Conservation (phyloP, 352 stramenopile genomes). For the Globisporangium sylvaticum region DNA sequence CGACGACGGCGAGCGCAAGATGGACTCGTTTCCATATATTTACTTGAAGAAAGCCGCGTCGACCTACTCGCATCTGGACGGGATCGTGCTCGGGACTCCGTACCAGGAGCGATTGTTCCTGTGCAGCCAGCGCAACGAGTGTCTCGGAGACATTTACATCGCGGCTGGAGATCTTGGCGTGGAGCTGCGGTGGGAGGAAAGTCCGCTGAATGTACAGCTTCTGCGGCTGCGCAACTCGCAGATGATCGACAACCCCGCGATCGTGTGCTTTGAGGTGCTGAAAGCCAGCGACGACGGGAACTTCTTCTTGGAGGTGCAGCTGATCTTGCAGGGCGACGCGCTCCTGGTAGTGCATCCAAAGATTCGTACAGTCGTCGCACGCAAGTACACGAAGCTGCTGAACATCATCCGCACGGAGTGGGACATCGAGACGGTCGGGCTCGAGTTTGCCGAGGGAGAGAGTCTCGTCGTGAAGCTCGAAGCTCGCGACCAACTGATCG, state of each 20-base stretch:
- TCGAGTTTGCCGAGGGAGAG: constrained; percentile 66
- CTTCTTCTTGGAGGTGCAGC: constrained; percentile 51
- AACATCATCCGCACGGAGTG: constrained; percentile 50
- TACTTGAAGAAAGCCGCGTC: constrained; percentile 46
- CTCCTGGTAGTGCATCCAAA: constrained; percentile 66
- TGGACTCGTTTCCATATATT: constrained; percentile 48
- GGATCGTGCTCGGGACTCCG: constrained; percentile 51
- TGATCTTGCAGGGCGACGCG: constrained; percentile 56
- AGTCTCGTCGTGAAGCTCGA: constrained; percentile 52
- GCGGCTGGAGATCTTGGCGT: constrained; percentile 45
- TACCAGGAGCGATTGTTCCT: constrained; percentile 73
- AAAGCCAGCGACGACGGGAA: constrained; percentile 36
- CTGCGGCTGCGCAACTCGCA: constrained; percentile 58
- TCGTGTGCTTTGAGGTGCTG: constrained; percentile 66
- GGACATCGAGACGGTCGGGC: constrained; percentile 48
- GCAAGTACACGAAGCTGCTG: constrained; percentile 51
- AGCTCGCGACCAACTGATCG: constrained; percentile 57
- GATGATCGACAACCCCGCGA: constrained; percentile 45
- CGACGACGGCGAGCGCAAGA: constrained; percentile 39
- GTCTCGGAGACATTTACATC: constrained; percentile 49
- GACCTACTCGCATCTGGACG: constrained; percentile 42
- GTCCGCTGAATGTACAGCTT: constrained; percentile 40
- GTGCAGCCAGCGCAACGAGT: constrained; percentile 52
- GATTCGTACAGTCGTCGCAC: constrained; percentile 47
- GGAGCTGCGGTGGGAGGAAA: constrained; percentile 31